Conservation (phyloP, 1,139 yeast species). For the Geotrichum candidum region DNA sequence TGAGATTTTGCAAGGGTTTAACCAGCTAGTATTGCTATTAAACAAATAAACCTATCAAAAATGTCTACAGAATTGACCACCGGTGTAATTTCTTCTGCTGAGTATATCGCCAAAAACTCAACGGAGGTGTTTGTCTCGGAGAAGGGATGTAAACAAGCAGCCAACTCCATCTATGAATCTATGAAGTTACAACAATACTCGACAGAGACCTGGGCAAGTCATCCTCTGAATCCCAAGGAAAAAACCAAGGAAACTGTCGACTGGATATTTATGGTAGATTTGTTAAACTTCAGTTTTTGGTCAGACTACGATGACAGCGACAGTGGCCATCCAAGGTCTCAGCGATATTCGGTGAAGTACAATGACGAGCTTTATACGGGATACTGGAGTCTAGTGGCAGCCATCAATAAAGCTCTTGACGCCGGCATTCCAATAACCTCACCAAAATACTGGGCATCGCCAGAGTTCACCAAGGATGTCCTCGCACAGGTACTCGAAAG, state of each 20-base stretch:
- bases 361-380: slow-evolving; percentile 37
- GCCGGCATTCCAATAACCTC: slow-evolving; percentile 37
- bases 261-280: slow-evolving; percentile 41
- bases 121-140: slow-evolving; percentile 15
- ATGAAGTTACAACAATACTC: slow-evolving; percentile 32
- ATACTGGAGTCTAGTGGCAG: slow-evolving; percentile 42
- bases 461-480: slow-evolving; percentile 27
- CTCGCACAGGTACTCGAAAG: slow-evolving; percentile 32
- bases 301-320: slow-evolving; percentile 35
- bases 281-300: slow-evolving; percentile 43
- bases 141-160: slow-evolving; percentile 30
- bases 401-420: slow-evolving; percentile 39
- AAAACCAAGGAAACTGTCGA: slow-evolving; percentile 28
- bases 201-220: slow-evolving; percentile 36
- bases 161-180: slow-evolving; percentile 26
- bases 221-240: slow-evolving; percentile 34
- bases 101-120: slow-evolving; percentile 14
- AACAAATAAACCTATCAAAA: not conserved
- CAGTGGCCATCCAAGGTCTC: slow-evolving; percentile 30
- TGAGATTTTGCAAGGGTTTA: not conserved
- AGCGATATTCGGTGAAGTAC: slow-evolving; percentile 35
- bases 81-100: slow-evolving; percentile 13
- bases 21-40: not conserved
- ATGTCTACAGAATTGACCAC: slow-evolving; percentile 7
- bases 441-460: slow-evolving; percentile 34